Conservation (phyloP, 352 stramenopile genomes). For the Blastocystis sp. region DNA sequence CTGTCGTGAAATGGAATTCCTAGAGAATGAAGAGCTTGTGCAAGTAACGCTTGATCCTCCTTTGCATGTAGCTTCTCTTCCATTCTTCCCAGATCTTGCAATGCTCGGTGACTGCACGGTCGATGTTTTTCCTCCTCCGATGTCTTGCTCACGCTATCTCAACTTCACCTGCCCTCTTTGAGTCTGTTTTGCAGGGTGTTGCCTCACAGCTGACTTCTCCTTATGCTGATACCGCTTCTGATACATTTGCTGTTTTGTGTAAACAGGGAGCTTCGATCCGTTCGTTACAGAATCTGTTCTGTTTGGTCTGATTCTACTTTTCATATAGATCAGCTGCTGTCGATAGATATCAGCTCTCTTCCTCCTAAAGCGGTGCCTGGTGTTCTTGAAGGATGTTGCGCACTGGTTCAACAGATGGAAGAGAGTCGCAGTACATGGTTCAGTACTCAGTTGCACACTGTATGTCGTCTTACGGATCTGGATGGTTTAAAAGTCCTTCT, state of each 20-base stretch:
- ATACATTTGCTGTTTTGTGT: neutral
- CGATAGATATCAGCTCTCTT: neutral
- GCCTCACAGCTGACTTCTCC: neutral
- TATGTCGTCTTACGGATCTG: neutral
- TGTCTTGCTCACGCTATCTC: neutral
- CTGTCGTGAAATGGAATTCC: neutral
- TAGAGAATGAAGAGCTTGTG: slow-evolving; percentile 43
- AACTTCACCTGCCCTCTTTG: neutral
- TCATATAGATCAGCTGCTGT: neutral
- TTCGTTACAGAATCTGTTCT: neutral
- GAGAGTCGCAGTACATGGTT: neutral
- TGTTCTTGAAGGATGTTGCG: neutral
- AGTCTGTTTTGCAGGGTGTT: neutral
- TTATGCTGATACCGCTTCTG: neutral
- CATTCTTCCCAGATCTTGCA: neutral
- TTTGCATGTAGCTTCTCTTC: neutral
- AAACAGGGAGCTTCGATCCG: neutral
- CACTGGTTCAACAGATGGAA: neutral
- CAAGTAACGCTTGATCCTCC: neutral
- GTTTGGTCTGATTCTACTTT: neutral
- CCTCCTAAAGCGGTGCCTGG: neutral
- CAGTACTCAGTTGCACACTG: neutral
- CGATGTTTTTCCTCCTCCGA: neutral
- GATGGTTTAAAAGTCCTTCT: neutral
- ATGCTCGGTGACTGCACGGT: neutral